Evolutionary conservation across 2,329 filamentous ascomycete genomes (phyloP).

Genomic region (Phoma sp.): DNA sequence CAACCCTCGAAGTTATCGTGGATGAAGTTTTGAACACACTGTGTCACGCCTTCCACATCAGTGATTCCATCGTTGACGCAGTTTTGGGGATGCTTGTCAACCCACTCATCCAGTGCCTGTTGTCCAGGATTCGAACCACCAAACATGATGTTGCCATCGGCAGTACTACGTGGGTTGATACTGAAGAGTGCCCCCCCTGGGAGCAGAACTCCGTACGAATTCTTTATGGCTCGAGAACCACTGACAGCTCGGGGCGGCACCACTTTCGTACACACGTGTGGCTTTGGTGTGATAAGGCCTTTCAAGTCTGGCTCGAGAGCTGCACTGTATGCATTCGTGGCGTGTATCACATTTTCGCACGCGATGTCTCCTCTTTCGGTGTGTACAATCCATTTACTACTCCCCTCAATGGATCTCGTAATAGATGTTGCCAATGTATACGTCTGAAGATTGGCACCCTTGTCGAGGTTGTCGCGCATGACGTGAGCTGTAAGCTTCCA

Average conservation of each 20-base stretch:
- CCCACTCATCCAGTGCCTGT: conserved; percentile 36
- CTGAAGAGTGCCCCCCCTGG: conserved; percentile 37
- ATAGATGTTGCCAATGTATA: conserved; percentile 25
- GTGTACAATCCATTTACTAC: conserved; percentile 24
- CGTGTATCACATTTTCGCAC: conserved; percentile 30
- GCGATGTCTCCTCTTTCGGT: conserved; percentile 28
- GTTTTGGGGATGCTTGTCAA: conserved; percentile 35
- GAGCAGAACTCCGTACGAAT: conserved; percentile 43
- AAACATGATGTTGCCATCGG: conserved; percentile 42
- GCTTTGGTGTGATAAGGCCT: conserved; percentile 35
- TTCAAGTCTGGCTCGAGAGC: conserved; percentile 29
- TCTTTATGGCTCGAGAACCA: conserved; percentile 29
- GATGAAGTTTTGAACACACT: conserved; percentile 32
- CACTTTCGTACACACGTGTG: conserved; percentile 37
- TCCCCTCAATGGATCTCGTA: not conserved
- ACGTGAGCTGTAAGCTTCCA: conserved; percentile 38
- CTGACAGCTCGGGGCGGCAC: conserved; percentile 27
- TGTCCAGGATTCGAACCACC: conserved; percentile 44
- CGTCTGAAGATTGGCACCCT: conserved; percentile 32
- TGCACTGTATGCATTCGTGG: conserved; percentile 35
- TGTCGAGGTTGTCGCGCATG: conserved; percentile 30
- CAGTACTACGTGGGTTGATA: conserved; percentile 41
- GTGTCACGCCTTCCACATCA: conserved; percentile 31
- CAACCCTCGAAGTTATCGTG: conserved; percentile 34
- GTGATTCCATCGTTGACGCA: conserved; percentile 40